Conservation (phyloP, 1,139 yeast genomes). For the Starmera stellimalicola region DNA sequence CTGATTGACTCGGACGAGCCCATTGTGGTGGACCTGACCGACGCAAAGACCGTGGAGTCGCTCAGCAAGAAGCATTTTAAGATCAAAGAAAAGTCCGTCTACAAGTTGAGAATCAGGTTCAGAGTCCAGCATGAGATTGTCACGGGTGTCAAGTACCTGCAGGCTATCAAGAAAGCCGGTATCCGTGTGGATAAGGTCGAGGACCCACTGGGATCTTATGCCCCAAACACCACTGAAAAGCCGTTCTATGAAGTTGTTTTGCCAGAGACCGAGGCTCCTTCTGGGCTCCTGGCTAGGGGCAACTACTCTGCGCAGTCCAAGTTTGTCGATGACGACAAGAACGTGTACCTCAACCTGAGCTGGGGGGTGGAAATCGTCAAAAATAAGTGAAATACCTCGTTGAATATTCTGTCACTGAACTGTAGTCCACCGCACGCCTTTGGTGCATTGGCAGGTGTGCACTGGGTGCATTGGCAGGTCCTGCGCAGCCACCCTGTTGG, state of each 20-base stretch:
- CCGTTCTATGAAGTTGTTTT: conserved; percentile 73
- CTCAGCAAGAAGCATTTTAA: conserved; percentile 52
- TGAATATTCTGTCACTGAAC: no score
- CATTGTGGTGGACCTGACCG: conserved; percentile 55
- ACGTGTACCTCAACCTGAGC: conserved; percentile 62
- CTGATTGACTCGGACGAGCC: conserved; percentile 57
- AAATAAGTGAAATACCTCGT: no score
- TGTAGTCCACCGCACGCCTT: no score
- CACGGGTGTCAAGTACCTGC: conserved; percentile 83
- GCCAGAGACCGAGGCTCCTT: conserved; percentile 88
- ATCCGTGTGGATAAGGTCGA: conserved; percentile 80
- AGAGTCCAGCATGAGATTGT: conserved; percentile 86
- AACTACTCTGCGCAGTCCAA: conserved; percentile 72
- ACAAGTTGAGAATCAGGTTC: conserved; percentile 66
- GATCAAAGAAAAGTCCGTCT: conserved; percentile 72
- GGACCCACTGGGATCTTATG: conserved; percentile 84
- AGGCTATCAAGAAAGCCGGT: conserved; percentile 78
- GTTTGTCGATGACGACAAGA: conserved; percentile 82
- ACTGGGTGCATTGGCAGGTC: no score
- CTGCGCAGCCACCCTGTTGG: no score
- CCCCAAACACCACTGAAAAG: conserved; percentile 79
- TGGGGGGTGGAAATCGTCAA: conserved; percentile 76
- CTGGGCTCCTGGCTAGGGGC: conserved; percentile 85
- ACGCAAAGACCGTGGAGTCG: conserved; percentile 38
- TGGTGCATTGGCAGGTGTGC: no score